These are phyloP conservation scores for Candida caryicola DNA, from an alignment of 805 yeast species.

Conservation along the genomic window DNA sequence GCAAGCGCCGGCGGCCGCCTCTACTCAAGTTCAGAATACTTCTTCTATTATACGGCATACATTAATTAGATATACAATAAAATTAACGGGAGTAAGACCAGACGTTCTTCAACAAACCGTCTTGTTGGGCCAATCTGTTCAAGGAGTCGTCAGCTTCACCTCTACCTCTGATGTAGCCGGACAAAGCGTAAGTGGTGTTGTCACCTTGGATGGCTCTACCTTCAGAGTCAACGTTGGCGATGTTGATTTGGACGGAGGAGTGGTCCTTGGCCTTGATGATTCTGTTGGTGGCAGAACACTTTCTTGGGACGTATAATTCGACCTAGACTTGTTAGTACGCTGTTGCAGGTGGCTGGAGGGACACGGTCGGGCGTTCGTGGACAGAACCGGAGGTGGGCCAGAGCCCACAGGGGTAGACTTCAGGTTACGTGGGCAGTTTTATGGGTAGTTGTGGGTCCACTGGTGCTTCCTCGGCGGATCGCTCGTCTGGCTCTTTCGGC, in stretches of 20 bases:
- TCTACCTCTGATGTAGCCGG: slow-evolving; percentile 96
- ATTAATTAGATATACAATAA: slow-evolving; percentile 15
- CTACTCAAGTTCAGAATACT: slow-evolving; percentile 3
- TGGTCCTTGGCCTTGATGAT: slow-evolving; percentile 99
- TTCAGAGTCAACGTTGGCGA: slow-evolving; percentile 95
- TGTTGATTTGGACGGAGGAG: slow-evolving; percentile 98
- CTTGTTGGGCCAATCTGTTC: slow-evolving; percentile 98
- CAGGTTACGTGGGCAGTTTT: no score
- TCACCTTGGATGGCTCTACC: slow-evolving; percentile 93
- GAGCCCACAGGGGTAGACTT: no score
- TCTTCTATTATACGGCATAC: slow-evolving; percentile 6
- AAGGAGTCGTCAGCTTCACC: slow-evolving; percentile 99
- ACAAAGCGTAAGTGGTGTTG: slow-evolving; percentile 91
- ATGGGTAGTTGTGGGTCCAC: no score
- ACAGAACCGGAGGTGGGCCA: no score
- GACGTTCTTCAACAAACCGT: slow-evolving; percentile 96
- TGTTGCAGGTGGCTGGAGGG: no score
- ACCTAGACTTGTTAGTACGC: no score
- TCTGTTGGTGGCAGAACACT: slow-evolving; percentile 99
- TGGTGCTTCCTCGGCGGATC: no score
- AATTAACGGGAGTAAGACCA: slow-evolving; percentile 87
- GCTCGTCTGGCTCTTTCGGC: no score
- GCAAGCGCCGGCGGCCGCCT: no score
- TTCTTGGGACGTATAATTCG: slow-evolving; percentile 99
- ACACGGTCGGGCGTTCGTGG: no score